A percentile compares a stretch with the other conserved stretches of the same genome.
These are phyloP conservation scores for Paraconiothyrium sp. DNA, from an alignment of 2,329 filamentous ascomycete species.

Conservation along the genomic window DNA sequence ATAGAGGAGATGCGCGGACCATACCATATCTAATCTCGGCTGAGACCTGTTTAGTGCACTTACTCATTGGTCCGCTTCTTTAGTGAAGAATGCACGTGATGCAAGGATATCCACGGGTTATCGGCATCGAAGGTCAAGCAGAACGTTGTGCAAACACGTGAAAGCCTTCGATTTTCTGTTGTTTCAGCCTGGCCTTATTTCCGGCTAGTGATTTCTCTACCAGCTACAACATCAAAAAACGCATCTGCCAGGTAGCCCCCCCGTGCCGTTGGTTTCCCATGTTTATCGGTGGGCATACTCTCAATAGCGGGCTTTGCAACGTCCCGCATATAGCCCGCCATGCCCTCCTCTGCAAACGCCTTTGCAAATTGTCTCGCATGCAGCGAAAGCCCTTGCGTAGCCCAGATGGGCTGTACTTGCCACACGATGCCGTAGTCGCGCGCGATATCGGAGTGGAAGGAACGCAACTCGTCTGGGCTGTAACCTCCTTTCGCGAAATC, in stretches of 20 bases:
- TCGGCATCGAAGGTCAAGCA: too few species aligned
- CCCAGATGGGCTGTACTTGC: conserved; percentile 56
- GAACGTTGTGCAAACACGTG: neutral
- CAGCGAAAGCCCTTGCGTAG: conserved; percentile 48
- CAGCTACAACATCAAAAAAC: conserved; percentile 48
- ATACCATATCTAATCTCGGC: conserved; percentile 2
- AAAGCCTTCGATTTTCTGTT: neutral
- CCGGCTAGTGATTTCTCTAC: conserved; percentile 26
- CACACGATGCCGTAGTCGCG: conserved; percentile 50
- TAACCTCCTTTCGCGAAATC: conserved; percentile 50
- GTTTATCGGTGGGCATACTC: conserved; percentile 44
- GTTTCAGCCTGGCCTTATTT: neutral
- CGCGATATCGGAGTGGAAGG: conserved; percentile 46
- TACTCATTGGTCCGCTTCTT: neutral
- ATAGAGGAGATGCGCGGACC: neutral
- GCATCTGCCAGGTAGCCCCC: conserved; percentile 51
- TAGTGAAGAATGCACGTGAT: neutral
- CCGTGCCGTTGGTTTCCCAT: conserved; percentile 49
- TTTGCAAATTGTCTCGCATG: conserved; percentile 46
- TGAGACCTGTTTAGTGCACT: neutral
- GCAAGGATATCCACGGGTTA: too few species aligned
- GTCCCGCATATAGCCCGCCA: conserved; percentile 47
- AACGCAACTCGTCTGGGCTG: conserved; percentile 41
- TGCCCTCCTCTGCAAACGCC: conserved; percentile 48
- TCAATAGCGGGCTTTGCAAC: conserved; percentile 37